Evolutionary conservation across 1,284 basidiomycete species (phyloP).

Genomic region (Ceratobasidium sp.): DNA sequence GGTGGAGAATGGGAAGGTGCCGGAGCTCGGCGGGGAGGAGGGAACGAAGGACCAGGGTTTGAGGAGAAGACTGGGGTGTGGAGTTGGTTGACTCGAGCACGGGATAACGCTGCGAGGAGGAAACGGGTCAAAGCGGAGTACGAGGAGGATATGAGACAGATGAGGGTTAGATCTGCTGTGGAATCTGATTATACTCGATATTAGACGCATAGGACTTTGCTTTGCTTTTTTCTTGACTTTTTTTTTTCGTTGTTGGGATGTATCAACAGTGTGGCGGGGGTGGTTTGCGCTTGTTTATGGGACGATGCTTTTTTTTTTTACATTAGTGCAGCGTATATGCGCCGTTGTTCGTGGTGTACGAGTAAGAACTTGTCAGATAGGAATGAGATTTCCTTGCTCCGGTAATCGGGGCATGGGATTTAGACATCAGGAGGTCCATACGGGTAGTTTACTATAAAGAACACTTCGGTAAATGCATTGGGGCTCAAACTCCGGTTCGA

Average conservation of each 20-base stretch:
- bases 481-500: too few relatives aligned
- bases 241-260: neutral
- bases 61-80: slow-evolving; percentile 23
- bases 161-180: slow-evolving; percentile 31
- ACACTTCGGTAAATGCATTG: too few relatives aligned
- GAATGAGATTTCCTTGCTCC: too few relatives aligned
- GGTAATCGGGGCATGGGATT: too few relatives aligned
- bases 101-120: slow-evolving; percentile 31
- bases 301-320: too few relatives aligned
- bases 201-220: slow-evolving; percentile 8
- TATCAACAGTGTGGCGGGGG: too few relatives aligned
- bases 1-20: slow-evolving; percentile 39
- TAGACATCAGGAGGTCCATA: too few relatives aligned
- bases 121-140: slow-evolving; percentile 40
- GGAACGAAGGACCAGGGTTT: slow-evolving; percentile 17
- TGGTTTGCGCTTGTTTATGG: too few relatives aligned
- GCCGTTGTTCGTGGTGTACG: too few relatives aligned
- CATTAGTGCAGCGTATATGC: too few relatives aligned
- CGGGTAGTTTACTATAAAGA: too few relatives aligned
- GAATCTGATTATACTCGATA: slow-evolving; percentile 37
- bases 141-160: slow-evolving; percentile 45
- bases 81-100: slow-evolving; percentile 16
- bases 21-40: slow-evolving; percentile 6
- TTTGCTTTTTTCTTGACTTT: neutral
- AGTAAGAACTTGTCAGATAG: too few relatives aligned